Evolutionary conservation across 805 yeast species (phyloP).

Genomic region (Yamadazyma endophytica): DNA sequence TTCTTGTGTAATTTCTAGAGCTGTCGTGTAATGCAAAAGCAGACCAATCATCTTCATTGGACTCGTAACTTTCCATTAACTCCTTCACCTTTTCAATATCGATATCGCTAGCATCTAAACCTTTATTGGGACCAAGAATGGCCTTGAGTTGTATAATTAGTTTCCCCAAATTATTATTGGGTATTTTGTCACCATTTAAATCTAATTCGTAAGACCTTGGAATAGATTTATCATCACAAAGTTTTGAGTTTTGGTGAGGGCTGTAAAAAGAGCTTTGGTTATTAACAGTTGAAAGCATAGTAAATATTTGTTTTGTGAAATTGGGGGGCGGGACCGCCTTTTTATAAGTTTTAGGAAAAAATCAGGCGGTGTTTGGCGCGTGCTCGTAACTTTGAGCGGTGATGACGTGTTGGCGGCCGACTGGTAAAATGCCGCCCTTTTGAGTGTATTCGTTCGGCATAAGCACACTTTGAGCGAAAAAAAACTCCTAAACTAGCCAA

Average conservation of each 20-base stretch:
- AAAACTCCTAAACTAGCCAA: too few species aligned
- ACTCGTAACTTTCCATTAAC: conserved; percentile 45
- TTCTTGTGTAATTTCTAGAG: conserved; percentile 51
- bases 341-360: too few species aligned
- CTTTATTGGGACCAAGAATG: conserved; percentile 17
- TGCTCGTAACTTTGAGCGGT: too few species aligned
- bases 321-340: too few species aligned
- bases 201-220: neutral
- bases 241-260: neutral
- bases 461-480: too few species aligned
- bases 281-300: too few species aligned
- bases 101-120: conserved; percentile 44
- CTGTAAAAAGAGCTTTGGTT: too few species aligned
- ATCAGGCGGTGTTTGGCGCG: too few species aligned
- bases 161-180: conserved; percentile 17
- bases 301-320: too few species aligned
- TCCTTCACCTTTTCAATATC: conserved; percentile 45
- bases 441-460: too few species aligned
- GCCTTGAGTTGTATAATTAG: conserved; percentile 18
- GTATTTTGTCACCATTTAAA: conserved; percentile 8
- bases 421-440: too few species aligned
- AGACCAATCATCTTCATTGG: conserved; percentile 53
- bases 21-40: conserved; percentile 53
- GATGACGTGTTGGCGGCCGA: too few species aligned
- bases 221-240: neutral